Evolutionary conservation across 2,329 filamentous ascomycete species (phyloP), one percentile per base, ranked within the genome.

Genomic region (Calonectria multiphialidica): DNA sequence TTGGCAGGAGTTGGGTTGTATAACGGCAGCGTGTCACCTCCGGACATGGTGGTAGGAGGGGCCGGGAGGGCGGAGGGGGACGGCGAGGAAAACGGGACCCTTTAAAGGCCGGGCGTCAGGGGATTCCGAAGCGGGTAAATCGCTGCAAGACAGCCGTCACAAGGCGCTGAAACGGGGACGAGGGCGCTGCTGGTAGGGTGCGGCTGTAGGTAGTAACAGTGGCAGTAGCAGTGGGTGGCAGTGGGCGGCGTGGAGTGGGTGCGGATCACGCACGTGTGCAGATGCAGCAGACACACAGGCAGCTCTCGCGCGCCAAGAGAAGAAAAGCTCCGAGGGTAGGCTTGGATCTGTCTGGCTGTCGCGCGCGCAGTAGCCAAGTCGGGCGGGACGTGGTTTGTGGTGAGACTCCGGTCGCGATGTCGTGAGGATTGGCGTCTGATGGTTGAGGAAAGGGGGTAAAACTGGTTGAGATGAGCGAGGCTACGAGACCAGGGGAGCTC

Each of bases 11-110:
- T 75, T 71, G 74, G 75, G 63, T 81, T 79, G 77, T 77, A 80
- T 62, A 82, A 74, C 74, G 81, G 81, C 69, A 83, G 77, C 71
- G 81, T 82, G 68, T 83, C 79, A 73, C 74, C 76, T 74, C 77
- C 74, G 69, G 81, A 77, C 80, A 82, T 82, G 72, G 70, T 79
- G 79, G 75, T 68, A 78, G 59, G 74, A 73, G 76, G 70, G 75
- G 75, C 74, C 75, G 76, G 76, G 78, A 68, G 65, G 68, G 67
- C 70, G 75, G 76, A 74, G 76, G 78, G 72, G 74, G 68, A 53
- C 35, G 50, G 42, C 44, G 67, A 53, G 65, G 74, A 73, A 77
- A 71, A 49, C 62, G 75, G 71, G 74, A 70, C 66, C 71, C 76
- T 69, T 75, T 79, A 70, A 72, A 78, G 57, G 57, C 57, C 57